phyloP scores from a whole-genome alignment of 2,329 filamentous ascomycete species.

The Gnomoniopsis sp. region DNA sequence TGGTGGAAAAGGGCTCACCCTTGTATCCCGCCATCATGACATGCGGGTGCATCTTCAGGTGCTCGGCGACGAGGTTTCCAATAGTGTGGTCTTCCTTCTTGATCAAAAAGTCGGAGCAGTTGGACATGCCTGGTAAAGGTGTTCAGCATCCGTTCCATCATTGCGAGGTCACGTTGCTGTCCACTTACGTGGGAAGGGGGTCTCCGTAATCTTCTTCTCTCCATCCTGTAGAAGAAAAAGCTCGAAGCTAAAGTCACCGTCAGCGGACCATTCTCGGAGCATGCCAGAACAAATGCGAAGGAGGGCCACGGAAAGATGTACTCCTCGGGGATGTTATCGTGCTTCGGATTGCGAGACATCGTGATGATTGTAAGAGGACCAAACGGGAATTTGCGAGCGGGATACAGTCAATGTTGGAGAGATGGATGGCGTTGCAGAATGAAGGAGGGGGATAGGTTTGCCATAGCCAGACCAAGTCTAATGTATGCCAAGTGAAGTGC shows the following conservation, averaged over 20 bases:
- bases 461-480: too few species aligned
- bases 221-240: constrained; percentile 82
- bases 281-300: not conserved
- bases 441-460: too few species aligned
- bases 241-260: constrained; percentile 67
- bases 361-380: constrained; percentile 20
- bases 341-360: constrained; percentile 35
- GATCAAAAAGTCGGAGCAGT: constrained; percentile 91
- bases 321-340: constrained; percentile 36
- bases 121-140: constrained; percentile 70
- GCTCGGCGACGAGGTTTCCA: constrained; percentile 81
- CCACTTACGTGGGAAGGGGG: constrained; percentile 78
- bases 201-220: constrained; percentile 91
- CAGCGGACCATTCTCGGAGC: constrained; percentile 9
- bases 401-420: not conserved
- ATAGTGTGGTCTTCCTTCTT: constrained; percentile 97
- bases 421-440: not conserved
- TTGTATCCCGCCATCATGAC: constrained; percentile 93
- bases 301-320: constrained; percentile 15
- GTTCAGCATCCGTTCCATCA: constrained; percentile 1
- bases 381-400: not conserved
- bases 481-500: too few species aligned
- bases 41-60: constrained; percentile 79
- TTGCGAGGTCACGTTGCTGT: not conserved
- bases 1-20: constrained; percentile 49